These are phyloP conservation scores for Phytophthora ramorum DNA, from an alignment of 352 stramenopile genomes.

Conservation along the genomic window DNA sequence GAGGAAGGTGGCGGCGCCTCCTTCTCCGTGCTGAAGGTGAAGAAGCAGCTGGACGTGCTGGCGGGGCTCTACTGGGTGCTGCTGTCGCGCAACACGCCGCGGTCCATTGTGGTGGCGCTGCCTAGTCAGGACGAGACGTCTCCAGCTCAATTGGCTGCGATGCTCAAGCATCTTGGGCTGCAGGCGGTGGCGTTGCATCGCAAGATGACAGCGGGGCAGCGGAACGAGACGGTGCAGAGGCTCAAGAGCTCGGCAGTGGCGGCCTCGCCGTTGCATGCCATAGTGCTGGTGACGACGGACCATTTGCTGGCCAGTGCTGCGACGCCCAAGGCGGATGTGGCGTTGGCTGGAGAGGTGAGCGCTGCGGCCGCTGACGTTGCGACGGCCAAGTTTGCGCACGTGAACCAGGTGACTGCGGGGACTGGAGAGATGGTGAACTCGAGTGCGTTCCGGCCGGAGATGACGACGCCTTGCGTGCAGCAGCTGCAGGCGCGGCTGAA, in stretches of 20 bases:
- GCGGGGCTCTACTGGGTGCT: constrained; percentile 68
- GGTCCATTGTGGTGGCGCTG: constrained; percentile 58
- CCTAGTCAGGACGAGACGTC: constrained; percentile 41
- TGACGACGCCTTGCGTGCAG: constrained; percentile 40
- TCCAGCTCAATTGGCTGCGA: constrained; percentile 42
- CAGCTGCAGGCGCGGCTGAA: constrained; percentile 63
- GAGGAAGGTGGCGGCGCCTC: constrained; percentile 17
- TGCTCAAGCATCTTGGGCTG: constrained; percentile 65
- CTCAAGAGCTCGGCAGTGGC: constrained; percentile 22
- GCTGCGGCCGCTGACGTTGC: constrained; percentile 19
- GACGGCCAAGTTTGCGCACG: constrained; percentile 48
- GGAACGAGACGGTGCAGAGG: constrained; percentile 61
- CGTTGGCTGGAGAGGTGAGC: constrained; percentile 38
- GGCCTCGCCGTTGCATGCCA: constrained; percentile 20
- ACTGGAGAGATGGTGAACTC: constrained; percentile 14
- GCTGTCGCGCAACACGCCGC: constrained; percentile 45
- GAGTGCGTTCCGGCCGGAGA: constrained; percentile 32
- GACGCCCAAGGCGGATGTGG: constrained; percentile 42
- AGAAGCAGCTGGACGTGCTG: constrained; percentile 43
- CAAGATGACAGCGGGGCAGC: constrained; percentile 70
- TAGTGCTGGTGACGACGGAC: constrained; percentile 71
- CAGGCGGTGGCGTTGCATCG: constrained; percentile 69
- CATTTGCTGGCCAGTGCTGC: constrained; percentile 51
- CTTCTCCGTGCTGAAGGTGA: constrained; percentile 37
- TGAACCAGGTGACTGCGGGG: constrained; percentile 26